Conservation (phyloP, 2,329 filamentous ascomycete genomes). For the Falciphora oryzae region DNA sequence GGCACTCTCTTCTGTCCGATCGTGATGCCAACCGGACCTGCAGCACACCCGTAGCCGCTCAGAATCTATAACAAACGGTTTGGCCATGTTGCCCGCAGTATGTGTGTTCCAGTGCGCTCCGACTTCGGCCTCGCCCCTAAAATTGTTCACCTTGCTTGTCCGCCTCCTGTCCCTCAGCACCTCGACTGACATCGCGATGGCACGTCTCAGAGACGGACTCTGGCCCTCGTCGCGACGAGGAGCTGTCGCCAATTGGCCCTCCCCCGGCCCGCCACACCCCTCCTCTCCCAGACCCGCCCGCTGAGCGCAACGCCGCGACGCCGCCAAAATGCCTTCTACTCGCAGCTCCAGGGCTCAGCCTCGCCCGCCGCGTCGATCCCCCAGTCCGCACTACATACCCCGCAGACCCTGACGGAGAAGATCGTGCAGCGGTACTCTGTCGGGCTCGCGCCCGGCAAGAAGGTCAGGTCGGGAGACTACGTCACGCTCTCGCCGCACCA, state of each 20-base stretch:
- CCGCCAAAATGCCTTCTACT: constrained; percentile 53
- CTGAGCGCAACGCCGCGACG: constrained; percentile 10
- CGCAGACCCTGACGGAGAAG: constrained; percentile 87
- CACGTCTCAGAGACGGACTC: constrained; percentile 21
- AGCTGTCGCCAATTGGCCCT: constrained; percentile 15
- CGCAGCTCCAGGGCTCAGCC: constrained; percentile 51
- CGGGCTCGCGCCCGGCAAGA: constrained; percentile 69
- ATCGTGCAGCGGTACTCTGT: constrained; percentile 79
- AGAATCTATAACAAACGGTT: neutral
- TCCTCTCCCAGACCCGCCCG: neutral
- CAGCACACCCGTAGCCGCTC: neutral
- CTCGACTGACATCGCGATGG: neutral
- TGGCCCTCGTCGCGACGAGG: constrained; percentile 22
- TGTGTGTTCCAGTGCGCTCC: constrained; percentile 4
- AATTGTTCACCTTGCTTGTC: neutral
- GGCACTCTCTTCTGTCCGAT: neutral
- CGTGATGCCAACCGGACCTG: neutral
- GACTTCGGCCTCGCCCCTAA: constrained; percentile 6
- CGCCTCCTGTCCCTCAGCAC: neutral
- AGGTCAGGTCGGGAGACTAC: constrained; percentile 76
- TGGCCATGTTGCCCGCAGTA: constrained; percentile 9
- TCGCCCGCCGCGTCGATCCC: constrained; percentile 48
- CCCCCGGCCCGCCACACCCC: constrained; percentile 4
- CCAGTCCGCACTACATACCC: constrained; percentile 26
- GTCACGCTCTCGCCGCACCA: constrained; percentile 65